Evolutionary conservation across 495 filamentous ascomycete species (phyloP).

Genomic region (Tuber borchii): DNA sequence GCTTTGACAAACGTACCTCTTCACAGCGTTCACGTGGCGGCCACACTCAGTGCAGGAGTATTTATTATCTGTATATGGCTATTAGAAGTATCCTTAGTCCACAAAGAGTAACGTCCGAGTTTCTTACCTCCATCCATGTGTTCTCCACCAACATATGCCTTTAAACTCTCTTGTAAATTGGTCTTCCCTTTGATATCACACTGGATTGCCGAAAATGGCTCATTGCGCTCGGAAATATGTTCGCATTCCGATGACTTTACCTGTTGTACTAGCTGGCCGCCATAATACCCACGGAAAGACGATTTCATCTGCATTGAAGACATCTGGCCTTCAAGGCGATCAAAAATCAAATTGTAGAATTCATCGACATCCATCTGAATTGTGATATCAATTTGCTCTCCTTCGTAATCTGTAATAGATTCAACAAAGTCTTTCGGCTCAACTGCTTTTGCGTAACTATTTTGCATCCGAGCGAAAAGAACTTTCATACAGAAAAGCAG

Average conservation of each 20-base stretch:
- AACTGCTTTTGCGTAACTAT: constrained; percentile 62
- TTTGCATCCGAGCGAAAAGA: constrained; percentile 81
- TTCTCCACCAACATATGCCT: constrained; percentile 91
- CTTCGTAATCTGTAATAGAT: constrained; percentile 75
- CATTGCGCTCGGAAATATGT: constrained; percentile 83
- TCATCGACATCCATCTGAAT: constrained; percentile 98
- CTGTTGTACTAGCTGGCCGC: constrained; percentile 87
- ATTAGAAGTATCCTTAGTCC: constrained; percentile 32
- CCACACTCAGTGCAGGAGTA: constrained; percentile 93
- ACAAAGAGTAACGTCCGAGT: constrained; percentile 13
- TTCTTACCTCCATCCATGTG: constrained; percentile 82
- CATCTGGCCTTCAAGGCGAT: constrained; percentile 83
- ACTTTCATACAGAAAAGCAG: constrained; percentile 70
- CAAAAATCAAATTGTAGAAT: constrained; percentile 90
- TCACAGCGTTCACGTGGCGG: constrained; percentile 87
- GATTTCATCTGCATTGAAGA: constrained; percentile 60
- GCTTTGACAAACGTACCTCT: constrained; percentile 51
- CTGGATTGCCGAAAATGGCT: constrained; percentile 91
- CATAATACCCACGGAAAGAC: constrained; percentile 75
- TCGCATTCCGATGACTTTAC: constrained; percentile 89
- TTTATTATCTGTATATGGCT: constrained; percentile 65
- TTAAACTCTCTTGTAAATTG: constrained; percentile 74
- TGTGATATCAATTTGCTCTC: constrained; percentile 73
- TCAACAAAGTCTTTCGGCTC: constrained; percentile 67
- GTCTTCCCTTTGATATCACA: constrained; percentile 94